These are phyloP conservation scores for Amphicarpaea edgeworthii DNA, from an alignment of 306 rosid genomes.

Conservation along the genomic window DNA sequence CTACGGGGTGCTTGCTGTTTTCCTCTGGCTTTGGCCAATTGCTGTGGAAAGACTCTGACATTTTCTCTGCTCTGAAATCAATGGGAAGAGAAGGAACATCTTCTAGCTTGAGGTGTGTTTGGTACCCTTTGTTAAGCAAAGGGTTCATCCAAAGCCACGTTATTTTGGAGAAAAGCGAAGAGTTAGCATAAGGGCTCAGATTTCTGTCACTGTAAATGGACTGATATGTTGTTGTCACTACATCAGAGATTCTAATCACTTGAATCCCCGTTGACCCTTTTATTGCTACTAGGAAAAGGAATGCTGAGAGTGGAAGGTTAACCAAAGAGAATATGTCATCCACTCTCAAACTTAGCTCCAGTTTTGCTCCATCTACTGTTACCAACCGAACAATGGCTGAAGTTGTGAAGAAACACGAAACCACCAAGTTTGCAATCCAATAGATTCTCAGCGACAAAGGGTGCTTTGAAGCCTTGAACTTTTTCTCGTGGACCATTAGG, in stretches of 20 bases:
- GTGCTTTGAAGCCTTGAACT: slow-evolving; percentile 46
- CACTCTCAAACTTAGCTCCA: slow-evolving; percentile 51
- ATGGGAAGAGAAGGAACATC: slow-evolving; percentile 57
- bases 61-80: slow-evolving; percentile 45
- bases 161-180: slow-evolving; percentile 48
- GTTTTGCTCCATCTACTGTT: not conserved
- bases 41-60: slow-evolving; percentile 62
- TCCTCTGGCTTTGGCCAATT: slow-evolving; percentile 85
- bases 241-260: slow-evolving; percentile 45
- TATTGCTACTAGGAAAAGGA: slow-evolving; percentile 32
- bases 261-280: slow-evolving; percentile 52
- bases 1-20: slow-evolving; percentile 70
- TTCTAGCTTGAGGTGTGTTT: slow-evolving; percentile 49
- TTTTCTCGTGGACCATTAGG: slow-evolving; percentile 47
- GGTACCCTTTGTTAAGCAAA: slow-evolving; percentile 48
- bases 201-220: slow-evolving; percentile 29
- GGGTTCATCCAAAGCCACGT: slow-evolving; percentile 61
- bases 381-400: slow-evolving; percentile 47
- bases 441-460: slow-evolving; percentile 53
- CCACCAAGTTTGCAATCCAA: slow-evolving; percentile 46
- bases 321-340: slow-evolving; percentile 54
- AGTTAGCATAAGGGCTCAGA: slow-evolving; percentile 50
- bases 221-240: slow-evolving; percentile 5
- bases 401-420: slow-evolving; percentile 46
- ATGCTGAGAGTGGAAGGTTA: slow-evolving; percentile 44